phyloP scores from a whole-genome alignment of 176 grass and related monocot genomes.

The Oropetium thomaeum region DNA sequence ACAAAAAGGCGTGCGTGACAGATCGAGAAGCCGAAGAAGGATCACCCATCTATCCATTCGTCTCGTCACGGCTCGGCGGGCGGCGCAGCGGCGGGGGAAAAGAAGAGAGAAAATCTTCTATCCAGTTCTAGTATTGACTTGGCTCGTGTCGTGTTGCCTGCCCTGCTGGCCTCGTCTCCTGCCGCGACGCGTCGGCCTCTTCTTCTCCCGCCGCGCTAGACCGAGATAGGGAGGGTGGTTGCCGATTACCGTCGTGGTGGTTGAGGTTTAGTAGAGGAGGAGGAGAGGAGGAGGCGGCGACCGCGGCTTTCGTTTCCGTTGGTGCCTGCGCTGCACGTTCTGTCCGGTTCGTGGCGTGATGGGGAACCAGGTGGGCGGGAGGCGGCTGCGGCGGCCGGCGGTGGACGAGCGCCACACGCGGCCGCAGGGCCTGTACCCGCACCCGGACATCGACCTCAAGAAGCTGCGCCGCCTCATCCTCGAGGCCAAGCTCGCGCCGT shows the following conservation, averaged over 20 bases:
- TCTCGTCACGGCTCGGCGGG: not conserved
- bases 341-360: not conserved
- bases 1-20: not conserved
- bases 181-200: not conserved
- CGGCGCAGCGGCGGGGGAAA: not conserved
- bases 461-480: slow-evolving; percentile 89
- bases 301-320: not conserved
- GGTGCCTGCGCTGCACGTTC: not conserved
- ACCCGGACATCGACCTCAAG: slow-evolving; percentile 77
- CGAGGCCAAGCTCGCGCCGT: slow-evolving; percentile 87
- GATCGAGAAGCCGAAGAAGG: not conserved
- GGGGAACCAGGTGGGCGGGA: not conserved
- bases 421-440: slow-evolving; percentile 90
- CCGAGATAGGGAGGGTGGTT: not conserved
- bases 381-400: slow-evolving; percentile 41
- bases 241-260: not conserved
- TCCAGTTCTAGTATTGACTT: not conserved
- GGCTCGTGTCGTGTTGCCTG: not conserved
- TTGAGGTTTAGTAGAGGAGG: not conserved
- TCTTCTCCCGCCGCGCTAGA: not conserved
- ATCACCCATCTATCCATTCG: too few species aligned
- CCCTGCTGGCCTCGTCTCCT: not conserved
- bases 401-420: slow-evolving; percentile 84
- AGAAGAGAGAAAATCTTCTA: not conserved
- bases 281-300: too few species aligned